Conservation (phyloP, 2,329 filamentous ascomycete genomes). For the Fusarium haematococcum region DNA sequence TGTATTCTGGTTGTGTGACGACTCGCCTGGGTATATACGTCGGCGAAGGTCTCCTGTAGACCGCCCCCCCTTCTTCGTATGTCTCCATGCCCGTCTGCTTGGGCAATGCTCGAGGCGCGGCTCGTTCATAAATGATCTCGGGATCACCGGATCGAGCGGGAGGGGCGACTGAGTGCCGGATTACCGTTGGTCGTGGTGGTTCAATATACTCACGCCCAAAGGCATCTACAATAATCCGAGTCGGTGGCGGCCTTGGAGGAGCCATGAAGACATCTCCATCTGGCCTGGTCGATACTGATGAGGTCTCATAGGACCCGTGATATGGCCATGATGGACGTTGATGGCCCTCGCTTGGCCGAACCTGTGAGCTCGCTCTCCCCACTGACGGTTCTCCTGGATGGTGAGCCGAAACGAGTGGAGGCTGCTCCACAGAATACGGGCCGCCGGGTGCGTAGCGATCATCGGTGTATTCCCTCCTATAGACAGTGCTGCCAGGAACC, state of each 20-base stretch:
- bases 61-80: conserved; percentile 61
- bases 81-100: conserved; percentile 60
- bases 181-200: conserved; percentile 58
- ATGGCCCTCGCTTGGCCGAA: conserved; percentile 55
- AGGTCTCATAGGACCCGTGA: conserved; percentile 55
- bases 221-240: conserved; percentile 83
- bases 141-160: conserved; percentile 59
- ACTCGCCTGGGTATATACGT: conserved; percentile 65
- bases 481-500: conserved; percentile 45
- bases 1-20: conserved; percentile 72
- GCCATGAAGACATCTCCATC: conserved; percentile 64
- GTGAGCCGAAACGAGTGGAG: conserved; percentile 52
- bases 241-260: conserved; percentile 63
- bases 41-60: conserved; percentile 66
- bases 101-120: conserved; percentile 63
- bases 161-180: conserved; percentile 65
- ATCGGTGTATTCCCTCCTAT: conserved; percentile 50
- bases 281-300: conserved; percentile 62
- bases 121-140: conserved; percentile 75
- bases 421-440: conserved; percentile 50
- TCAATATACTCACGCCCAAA: conserved; percentile 84
- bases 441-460: conserved; percentile 47
- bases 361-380: conserved; percentile 50
- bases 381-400: conserved; percentile 42
- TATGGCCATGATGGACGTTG: conserved; percentile 58